These are phyloP conservation scores for Mortierella sp. DNA, from an alignment of 371 early-diverging fungal species.

Conservation along the genomic window DNA sequence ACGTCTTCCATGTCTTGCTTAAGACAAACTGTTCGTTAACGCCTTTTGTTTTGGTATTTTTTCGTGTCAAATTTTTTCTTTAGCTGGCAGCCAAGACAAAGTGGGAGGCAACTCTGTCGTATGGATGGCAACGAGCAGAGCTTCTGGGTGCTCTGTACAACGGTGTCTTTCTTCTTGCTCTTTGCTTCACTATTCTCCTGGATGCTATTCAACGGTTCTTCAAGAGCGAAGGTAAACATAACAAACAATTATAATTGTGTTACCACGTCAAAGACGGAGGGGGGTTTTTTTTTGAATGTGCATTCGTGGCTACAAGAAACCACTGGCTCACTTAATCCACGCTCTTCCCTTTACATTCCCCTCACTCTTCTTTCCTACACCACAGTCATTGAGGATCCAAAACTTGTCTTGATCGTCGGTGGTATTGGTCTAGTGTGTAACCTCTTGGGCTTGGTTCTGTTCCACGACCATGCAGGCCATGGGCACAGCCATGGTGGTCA, in stretches of 20 bases:
- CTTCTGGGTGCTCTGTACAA: slow-evolving; percentile 94
- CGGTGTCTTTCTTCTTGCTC: slow-evolving; percentile 89
- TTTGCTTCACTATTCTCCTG: slow-evolving; percentile 90
- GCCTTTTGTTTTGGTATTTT: too few relatives aligned
- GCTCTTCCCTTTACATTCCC: background rate
- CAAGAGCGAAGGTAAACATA: slow-evolving; percentile 63
- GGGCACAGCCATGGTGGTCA: slow-evolving; percentile 58
- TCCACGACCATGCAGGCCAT: slow-evolving; percentile 70
- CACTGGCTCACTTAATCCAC: too few relatives aligned
- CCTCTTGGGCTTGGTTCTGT: slow-evolving; percentile 84
- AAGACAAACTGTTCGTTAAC: background rate
- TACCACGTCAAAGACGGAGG: background rate
- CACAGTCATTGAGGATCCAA: slow-evolving; percentile 77
- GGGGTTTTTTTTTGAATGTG: slow-evolving; percentile 5
- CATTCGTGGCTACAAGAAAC: too few relatives aligned
- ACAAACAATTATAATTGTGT: background rate
- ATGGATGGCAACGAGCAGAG: slow-evolving; percentile 95
- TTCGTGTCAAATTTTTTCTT: slow-evolving; percentile 2
- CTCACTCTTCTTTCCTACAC: background rate
- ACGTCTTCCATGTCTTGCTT: background rate
- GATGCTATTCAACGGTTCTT: slow-evolving; percentile 92
- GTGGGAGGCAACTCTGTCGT: slow-evolving; percentile 79
- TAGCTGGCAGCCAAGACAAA: slow-evolving; percentile 64
- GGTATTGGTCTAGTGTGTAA: slow-evolving; percentile 89
- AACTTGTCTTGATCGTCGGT: slow-evolving; percentile 87